Evolutionary conservation across 768 basidiomycete genomes (phyloP).

Genomic region (Crepidotus variabilis): DNA sequence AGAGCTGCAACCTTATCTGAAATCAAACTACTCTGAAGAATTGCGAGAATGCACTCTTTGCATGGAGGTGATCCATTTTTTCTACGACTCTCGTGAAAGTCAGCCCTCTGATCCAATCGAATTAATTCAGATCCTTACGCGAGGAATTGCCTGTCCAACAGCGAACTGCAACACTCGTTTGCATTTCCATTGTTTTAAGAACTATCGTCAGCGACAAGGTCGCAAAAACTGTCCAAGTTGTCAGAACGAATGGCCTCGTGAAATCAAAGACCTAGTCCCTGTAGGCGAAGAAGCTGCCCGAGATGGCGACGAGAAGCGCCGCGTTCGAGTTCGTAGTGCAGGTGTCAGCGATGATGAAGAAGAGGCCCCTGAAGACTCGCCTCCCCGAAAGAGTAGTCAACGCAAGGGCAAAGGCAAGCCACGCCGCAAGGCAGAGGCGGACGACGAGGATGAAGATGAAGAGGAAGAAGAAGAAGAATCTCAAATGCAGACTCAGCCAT

Average conservation of each 20-base stretch:
- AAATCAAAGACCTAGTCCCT: constrained; percentile 43
- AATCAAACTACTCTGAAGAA: constrained; percentile 68
- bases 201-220: constrained; percentile 35
- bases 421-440: constrained; percentile 24
- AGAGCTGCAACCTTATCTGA: constrained; percentile 73
- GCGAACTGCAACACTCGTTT: constrained; percentile 60
- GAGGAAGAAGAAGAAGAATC: constrained; percentile 12
- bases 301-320: constrained; percentile 51
- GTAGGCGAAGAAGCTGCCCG: constrained; percentile 70
- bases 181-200: constrained; percentile 63
- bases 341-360: constrained; percentile 40
- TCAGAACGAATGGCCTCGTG: constrained; percentile 53
- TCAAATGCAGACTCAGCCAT: constrained; percentile 16
- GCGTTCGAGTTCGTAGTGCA: constrained; percentile 25
- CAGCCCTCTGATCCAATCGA: neutral
- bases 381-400: constrained; percentile 25
- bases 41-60: constrained; percentile 72
- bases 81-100: neutral
- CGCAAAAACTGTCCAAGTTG: constrained; percentile 55
- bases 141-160: constrained; percentile 59
- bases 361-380: constrained; percentile 33
- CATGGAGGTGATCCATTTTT: constrained; percentile 45
- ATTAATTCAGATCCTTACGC: constrained; percentile 61
- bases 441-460: constrained; percentile 41
- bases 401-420: constrained; percentile 27